Base-by-base conservation (phyloP, 2,329 filamentous ascomycete genomes). In the Pseudogymnoascus sp. region DNA sequence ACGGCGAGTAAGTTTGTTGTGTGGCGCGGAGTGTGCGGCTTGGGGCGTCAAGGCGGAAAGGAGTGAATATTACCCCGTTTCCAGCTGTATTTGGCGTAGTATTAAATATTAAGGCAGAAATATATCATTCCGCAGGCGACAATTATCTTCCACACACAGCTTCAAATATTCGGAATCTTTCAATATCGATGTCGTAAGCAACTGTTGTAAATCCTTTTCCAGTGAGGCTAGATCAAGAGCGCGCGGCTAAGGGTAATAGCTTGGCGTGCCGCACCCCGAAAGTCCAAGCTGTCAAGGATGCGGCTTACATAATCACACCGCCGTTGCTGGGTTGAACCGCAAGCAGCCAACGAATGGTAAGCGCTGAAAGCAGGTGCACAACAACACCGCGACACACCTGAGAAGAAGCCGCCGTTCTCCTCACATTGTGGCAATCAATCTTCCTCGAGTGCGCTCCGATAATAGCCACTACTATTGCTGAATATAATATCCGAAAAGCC, bases 341-440 rank as follows among this genome's bases (percentile, higher is more conserved):
- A 56, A 56, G 49, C 49, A 56, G 49, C 59, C 59, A 60, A 28
- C 59, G 59, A 60, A 60, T 60, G 34, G 59, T 60, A 60, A 60
- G 38, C 36, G 59, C 59, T 36, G 59, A 60, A 60, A 60, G 59
- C 59, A 60, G 59, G 21, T 60, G 59, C 34, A 60, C 59, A 60
- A 60, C 59, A 60, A 60, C 59, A 60, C 36, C 34, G 59, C 59
- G 59, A 60, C 36, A 60, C 59, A 60, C 23, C 59, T 60, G 59
- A 60, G 38, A 38, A 42, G 38, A 56, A 56, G 49, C 49, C 49
- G n/a, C 49, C 49, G 25, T 21, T 31, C n/a, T 56, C 49, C 9
- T 34, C 49, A 56, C 21, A 56, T 9, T 34, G 49, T 56, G n/a
- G 28, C 14, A 14, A 31, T 34, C 49, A 34, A 34, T 56, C 49